Conservation (phyloP, 495 filamentous ascomycete species). For the Penicillium pulvis region DNA sequence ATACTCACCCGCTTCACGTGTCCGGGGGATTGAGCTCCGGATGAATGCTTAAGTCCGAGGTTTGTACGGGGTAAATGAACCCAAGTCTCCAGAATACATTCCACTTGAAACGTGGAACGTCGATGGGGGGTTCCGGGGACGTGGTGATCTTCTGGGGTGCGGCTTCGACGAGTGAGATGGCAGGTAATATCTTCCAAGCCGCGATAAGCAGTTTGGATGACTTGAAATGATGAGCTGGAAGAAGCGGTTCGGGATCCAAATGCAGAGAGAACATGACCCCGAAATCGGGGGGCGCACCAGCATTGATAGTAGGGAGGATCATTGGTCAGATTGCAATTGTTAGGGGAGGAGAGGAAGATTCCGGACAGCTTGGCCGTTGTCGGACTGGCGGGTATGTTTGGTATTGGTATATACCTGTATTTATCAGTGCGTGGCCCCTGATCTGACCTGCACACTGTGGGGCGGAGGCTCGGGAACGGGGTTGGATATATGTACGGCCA, state of each 20-base stretch:
- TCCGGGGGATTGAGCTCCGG: constrained; percentile 6
- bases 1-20: constrained; percentile 29
- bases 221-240: background rate
- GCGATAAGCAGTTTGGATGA: constrained; percentile 25
- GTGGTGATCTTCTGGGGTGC: constrained; percentile 10
- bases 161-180: constrained; percentile 13
- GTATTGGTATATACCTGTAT: constrained; percentile 7
- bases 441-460: constrained; percentile 6
- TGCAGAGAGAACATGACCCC: constrained; percentile 24
- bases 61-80: constrained; percentile 1
- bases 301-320: constrained; percentile 2
- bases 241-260: constrained; percentile 16
- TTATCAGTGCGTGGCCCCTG: constrained; percentile 5
- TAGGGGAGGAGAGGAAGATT: constrained; percentile 15
- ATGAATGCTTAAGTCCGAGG: constrained; percentile 5
- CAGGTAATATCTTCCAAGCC: constrained; percentile 13
- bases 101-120: constrained; percentile 1
- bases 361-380: constrained; percentile 39
- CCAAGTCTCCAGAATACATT: background rate
- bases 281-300: constrained; percentile 33
- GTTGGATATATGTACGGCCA: background rate
- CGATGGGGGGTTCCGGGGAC: constrained; percentile 3
- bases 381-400: constrained; percentile 25
- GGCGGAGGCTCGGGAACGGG: constrained; percentile 5
- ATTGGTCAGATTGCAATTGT: constrained; percentile 1